phyloP scores from a whole-genome alignment of 1,139 yeast species.

The Yarrowia galli region DNA sequence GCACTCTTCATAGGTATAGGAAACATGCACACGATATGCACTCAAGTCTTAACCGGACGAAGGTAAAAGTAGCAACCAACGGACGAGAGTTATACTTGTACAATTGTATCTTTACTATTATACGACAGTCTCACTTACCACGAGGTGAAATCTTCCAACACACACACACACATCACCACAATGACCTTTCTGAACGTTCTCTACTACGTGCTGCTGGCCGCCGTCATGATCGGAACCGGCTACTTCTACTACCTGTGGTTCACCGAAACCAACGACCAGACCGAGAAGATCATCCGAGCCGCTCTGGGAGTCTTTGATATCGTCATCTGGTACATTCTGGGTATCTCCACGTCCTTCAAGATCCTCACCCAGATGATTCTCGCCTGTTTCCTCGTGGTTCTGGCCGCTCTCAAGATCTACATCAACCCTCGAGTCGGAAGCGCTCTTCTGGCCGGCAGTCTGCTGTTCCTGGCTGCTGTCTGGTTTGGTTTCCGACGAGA shows the following conservation, averaged over 20 bases:
- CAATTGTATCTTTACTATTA: not conserved
- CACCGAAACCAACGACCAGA: conserved; percentile 26
- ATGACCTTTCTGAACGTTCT: conserved; percentile 26
- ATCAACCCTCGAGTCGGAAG: conserved; percentile 25
- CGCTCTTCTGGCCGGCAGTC: conserved; percentile 4
- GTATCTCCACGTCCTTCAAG: conserved; percentile 29
- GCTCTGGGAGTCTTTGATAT: conserved; percentile 28
- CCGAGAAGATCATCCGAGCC: conserved; percentile 23
- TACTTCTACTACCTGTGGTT: conserved; percentile 36
- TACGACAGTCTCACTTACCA: conserved; percentile 6
- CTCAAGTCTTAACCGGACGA: conserved; percentile 29
- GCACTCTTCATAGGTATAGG: not conserved
- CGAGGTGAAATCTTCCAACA: not conserved
- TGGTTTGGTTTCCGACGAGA: conserved; percentile 29
- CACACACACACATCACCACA: not conserved
- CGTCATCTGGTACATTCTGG: conserved; percentile 36
- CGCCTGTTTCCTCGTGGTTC: conserved; percentile 24
- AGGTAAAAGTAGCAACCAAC: conserved; percentile 28
- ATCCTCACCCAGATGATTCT: conserved; percentile 32
- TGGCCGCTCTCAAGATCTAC: conserved; percentile 29
- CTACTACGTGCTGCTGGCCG: conserved; percentile 35
- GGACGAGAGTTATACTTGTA: conserved; percentile 3
- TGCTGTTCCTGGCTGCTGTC: conserved; percentile 21
- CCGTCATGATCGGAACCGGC: conserved; percentile 29
- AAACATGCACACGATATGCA: conserved; percentile 20